Percentiles rank a stretch among this genome's conserved stretches.
phyloP scores from a whole-genome alignment of 2,329 filamentous ascomycete species.

The Fusarium metavorans region DNA sequence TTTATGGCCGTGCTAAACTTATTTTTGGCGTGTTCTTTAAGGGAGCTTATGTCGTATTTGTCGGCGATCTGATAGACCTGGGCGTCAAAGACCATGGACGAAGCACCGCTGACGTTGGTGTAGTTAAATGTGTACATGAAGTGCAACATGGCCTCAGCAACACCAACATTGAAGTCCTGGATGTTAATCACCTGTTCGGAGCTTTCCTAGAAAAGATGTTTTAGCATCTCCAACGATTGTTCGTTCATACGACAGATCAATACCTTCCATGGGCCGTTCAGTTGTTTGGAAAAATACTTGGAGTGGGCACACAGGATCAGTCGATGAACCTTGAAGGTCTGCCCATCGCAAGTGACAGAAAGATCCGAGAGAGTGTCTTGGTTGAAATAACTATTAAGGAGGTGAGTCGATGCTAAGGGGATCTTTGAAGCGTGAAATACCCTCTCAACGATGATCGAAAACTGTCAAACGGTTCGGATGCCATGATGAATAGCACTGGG shows the following conservation, averaged over 20 bases:
- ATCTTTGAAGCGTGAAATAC: background rate
- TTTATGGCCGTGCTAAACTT: background rate
- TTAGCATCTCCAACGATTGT: background rate
- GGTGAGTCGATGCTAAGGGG: background rate
- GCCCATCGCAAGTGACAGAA: background rate
- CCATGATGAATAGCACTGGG: background rate
- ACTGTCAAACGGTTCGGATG: background rate
- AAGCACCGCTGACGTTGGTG: background rate
- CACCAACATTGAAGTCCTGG: background rate
- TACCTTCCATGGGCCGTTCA: slow-evolving; percentile 3
- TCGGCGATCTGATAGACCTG: slow-evolving; percentile 16
- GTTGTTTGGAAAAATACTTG: background rate
- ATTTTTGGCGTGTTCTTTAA: background rate
- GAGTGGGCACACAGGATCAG: background rate
- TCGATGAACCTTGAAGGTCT: background rate
- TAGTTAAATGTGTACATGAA: slow-evolving; percentile 22
- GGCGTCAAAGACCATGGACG: slow-evolving; percentile 14
- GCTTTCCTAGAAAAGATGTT: background rate
- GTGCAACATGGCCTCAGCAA: slow-evolving; percentile 13
- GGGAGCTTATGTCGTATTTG: background rate
- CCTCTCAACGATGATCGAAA: background rate
- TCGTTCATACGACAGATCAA: background rate
- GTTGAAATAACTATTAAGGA: background rate
- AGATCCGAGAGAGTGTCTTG: background rate
- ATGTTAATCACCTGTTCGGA: background rate